Percentiles rank a stretch among this genome's conserved stretches.
Conservation (phyloP, 192 early-diverging fungal species). For the Funneliformis mosseae region DNA sequence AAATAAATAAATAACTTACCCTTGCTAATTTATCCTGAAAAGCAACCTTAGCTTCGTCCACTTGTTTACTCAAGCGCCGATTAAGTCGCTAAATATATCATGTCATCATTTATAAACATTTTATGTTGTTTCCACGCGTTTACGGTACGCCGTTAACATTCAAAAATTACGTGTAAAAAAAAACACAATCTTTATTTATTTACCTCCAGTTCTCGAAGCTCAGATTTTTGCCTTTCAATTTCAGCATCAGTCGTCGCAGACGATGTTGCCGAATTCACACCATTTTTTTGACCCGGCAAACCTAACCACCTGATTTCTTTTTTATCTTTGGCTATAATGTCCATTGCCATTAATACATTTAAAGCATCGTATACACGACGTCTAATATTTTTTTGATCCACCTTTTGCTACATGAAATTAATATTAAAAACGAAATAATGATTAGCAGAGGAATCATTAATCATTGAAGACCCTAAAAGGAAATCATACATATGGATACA, state of each 20-base stretch:
- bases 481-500: too few species aligned
- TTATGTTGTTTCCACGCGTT: not conserved
- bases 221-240: slow-evolving; percentile 31
- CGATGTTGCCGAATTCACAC: not conserved
- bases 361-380: slow-evolving; percentile 74
- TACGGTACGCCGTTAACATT: not conserved
- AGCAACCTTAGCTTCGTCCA: slow-evolving; percentile 1
- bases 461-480: too few species aligned
- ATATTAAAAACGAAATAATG: not conserved
- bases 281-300: slow-evolving; percentile 44
- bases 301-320: slow-evolving; percentile 70
- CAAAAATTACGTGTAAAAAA: slow-evolving; percentile 4
- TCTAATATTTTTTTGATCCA: slow-evolving; percentile 67
- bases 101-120: not conserved
- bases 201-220: slow-evolving; percentile 28
- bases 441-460: not conserved
- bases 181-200: not conserved
- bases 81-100: slow-evolving; percentile 6
- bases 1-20: not conserved
- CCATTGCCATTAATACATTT: slow-evolving; percentile 67
- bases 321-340: slow-evolving; percentile 64
- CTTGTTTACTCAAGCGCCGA: not conserved
- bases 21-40: slow-evolving; percentile 17
- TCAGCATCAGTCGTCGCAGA: slow-evolving; percentile 29
- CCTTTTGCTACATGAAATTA: slow-evolving; percentile 32